Evolutionary conservation across 1,284 basidiomycete genomes (phyloP), one percentile per base, ranked within the genome.

Genomic region (Bjerkandera adusta): DNA sequence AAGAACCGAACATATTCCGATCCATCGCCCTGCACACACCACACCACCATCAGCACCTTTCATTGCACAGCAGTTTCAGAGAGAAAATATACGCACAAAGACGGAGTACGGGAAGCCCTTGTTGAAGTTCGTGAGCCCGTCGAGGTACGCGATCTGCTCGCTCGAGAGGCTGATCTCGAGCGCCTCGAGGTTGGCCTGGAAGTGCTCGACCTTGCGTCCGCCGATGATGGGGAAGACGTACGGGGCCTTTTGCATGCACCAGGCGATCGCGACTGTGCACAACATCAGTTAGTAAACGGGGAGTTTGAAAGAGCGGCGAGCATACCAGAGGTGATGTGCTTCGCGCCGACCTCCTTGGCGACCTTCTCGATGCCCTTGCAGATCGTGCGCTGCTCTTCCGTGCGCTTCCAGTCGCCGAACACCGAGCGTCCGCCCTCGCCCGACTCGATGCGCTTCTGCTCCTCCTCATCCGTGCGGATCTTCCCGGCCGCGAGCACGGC

Each of bases 401-500:
- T 54, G 10, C 62, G 59, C 47, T 63, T 50, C 62, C 62, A 63
- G n/a, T n/a, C n/a, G 12, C 49, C 15, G 0, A 12, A 11, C 21
- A n/a, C n/a, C n/a, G n/a, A n/a, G n/a, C n/a, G n/a, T 3, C 57
- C 59, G 13, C 50, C 52, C 39, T 60, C 58, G 35, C 57, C 58
- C 6, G 52, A 47, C 44, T 50, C 48, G 16, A 43, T 50, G 5
- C 60, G 58, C 5, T 56, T 57, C 13, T 48, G 51, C 36, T 62
- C 60, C 34, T 64, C 60, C 5, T 50, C 58, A 32, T 63, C 53
- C 0, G 57, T 55, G 36, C 56, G 57, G 29, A 69, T 61, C 8
- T 58, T 54, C 0, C 61, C 61, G 1, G 54, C 51, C 1, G 56
- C 65, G 1, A 70, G 51, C 0, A 61, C 62, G 20, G 59, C 62